Percentiles rank a stretch among this genome's conserved stretches.
These are phyloP conservation scores for Jaltomata sinuosa DNA, from an alignment of 257 asterid species.

Conservation along the genomic window DNA sequence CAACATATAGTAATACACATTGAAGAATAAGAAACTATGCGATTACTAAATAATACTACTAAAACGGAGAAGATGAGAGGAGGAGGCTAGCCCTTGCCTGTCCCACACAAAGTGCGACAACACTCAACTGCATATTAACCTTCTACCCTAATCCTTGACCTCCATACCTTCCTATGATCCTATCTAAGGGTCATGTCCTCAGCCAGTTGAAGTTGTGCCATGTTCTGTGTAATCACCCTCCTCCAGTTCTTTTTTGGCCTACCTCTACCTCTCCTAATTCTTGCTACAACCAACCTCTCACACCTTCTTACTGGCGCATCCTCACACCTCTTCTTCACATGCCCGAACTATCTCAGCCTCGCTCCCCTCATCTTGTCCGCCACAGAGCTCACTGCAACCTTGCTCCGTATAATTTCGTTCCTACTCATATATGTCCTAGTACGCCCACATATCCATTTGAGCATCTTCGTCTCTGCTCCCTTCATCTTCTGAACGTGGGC, in stretches of 20 bases:
- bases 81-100: not conserved
- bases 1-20: not conserved
- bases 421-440: not conserved
- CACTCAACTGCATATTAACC: not conserved
- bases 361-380: not conserved
- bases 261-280: too few species aligned
- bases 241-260: too few species aligned
- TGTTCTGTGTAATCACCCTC: not conserved
- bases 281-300: too few species aligned
- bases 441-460: not conserved
- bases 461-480: not conserved
- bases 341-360: too few species aligned
- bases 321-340: too few species aligned
- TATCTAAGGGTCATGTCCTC: not conserved
- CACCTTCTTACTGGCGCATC: too few species aligned
- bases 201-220: not conserved
- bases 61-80: not conserved
- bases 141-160: too few species aligned
- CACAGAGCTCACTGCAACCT: not conserved
- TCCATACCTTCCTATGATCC: too few species aligned
- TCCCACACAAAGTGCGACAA: not conserved
- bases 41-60: not conserved
- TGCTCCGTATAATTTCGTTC: too few species aligned
- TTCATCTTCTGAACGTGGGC: not conserved
- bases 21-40: not conserved